These are phyloP conservation scores for Fusarium tjaetaba DNA, from an alignment of 2,329 filamentous ascomycete genomes.

Conservation along the genomic window DNA sequence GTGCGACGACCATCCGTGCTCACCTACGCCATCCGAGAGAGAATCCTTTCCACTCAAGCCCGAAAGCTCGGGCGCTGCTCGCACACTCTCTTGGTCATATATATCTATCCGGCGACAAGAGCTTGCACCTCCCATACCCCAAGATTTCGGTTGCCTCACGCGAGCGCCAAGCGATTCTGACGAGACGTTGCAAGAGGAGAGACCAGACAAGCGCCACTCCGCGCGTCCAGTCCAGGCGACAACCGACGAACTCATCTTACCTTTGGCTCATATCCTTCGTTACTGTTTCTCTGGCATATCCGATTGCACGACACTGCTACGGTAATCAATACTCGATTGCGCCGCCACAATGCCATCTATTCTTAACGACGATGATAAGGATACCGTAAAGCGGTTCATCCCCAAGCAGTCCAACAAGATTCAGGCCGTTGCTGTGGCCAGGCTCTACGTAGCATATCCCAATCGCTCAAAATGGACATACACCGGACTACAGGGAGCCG, in stretches of 20 bases:
- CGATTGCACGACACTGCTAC: background rate
- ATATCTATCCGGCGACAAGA: conserved; percentile 18
- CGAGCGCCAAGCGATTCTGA: conserved; percentile 40
- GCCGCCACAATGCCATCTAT: conserved; percentile 67
- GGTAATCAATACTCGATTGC: conserved; percentile 2
- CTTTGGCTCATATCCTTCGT: conserved; percentile 15
- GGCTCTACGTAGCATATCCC: conserved; percentile 92
- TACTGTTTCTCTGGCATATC: background rate
- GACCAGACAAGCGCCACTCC: conserved; percentile 38
- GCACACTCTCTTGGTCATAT: conserved; percentile 31
- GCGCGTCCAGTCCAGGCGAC: conserved; percentile 37
- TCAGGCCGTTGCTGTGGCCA: conserved; percentile 91
- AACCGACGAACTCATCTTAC: conserved; percentile 21
- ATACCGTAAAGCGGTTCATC: conserved; percentile 92
- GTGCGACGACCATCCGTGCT: conserved; percentile 42
- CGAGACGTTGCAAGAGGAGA: conserved; percentile 35
- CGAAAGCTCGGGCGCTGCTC: conserved; percentile 41
- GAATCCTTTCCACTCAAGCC: conserved; percentile 34
- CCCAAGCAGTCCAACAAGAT: conserved; percentile 98
- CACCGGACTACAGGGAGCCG: conserved; percentile 90
- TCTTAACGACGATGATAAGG: conserved; percentile 92
- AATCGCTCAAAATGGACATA: conserved; percentile 89
- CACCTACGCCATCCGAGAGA: conserved; percentile 42
- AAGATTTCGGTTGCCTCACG: conserved; percentile 39
- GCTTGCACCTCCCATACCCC: background rate